phyloP scores from a whole-genome alignment of 805 yeast species.

The Wickerhamomyces xylosicus region DNA sequence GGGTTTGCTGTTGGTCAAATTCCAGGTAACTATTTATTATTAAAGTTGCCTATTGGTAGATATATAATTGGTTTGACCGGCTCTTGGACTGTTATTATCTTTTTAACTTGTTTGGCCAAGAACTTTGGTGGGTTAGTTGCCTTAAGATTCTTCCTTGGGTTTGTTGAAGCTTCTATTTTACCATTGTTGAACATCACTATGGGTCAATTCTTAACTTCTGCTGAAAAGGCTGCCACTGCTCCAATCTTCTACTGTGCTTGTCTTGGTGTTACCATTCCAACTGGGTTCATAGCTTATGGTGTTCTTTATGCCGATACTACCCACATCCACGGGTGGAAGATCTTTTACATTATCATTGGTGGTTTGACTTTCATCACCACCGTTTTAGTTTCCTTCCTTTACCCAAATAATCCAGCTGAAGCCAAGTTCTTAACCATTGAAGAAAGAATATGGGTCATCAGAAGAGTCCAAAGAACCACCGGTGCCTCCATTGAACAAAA shows the following conservation, averaged over 20 bases:
- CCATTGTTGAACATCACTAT: slow-evolving; percentile 37
- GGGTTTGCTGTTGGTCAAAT: slow-evolving; percentile 39
- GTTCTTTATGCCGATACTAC: slow-evolving; percentile 20
- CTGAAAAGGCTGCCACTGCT: slow-evolving; percentile 40
- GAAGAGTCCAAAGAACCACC: slow-evolving; percentile 28
- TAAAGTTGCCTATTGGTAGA: slow-evolving; percentile 31
- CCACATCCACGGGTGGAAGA: slow-evolving; percentile 34
- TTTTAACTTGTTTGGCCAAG: slow-evolving; percentile 34
- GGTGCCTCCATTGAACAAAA: slow-evolving; percentile 34
- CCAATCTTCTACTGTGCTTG: slow-evolving; percentile 44
- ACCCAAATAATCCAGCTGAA: slow-evolving; percentile 48
- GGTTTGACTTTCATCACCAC: slow-evolving; percentile 36
- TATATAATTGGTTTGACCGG: slow-evolving; percentile 26
- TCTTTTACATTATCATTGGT: slow-evolving; percentile 47
- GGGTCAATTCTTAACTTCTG: slow-evolving; percentile 37
- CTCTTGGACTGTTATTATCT: slow-evolving; percentile 36
- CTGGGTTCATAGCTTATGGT: slow-evolving; percentile 38
- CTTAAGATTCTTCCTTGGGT: slow-evolving; percentile 40
- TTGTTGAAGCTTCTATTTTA: slow-evolving; percentile 34
- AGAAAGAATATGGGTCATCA: slow-evolving; percentile 42
- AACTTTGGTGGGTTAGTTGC: slow-evolving; percentile 36
- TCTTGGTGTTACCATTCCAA: slow-evolving; percentile 40
- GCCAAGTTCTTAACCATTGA: slow-evolving; percentile 35
- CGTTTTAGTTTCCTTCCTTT: slow-evolving; percentile 25
- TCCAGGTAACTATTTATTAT: slow-evolving; percentile 32